A percentile compares a stretch with the other conserved stretches of the same genome.
These are phyloP conservation scores for Blakeslea trispora DNA, from an alignment of 371 early-diverging fungal species.

Conservation along the genomic window DNA sequence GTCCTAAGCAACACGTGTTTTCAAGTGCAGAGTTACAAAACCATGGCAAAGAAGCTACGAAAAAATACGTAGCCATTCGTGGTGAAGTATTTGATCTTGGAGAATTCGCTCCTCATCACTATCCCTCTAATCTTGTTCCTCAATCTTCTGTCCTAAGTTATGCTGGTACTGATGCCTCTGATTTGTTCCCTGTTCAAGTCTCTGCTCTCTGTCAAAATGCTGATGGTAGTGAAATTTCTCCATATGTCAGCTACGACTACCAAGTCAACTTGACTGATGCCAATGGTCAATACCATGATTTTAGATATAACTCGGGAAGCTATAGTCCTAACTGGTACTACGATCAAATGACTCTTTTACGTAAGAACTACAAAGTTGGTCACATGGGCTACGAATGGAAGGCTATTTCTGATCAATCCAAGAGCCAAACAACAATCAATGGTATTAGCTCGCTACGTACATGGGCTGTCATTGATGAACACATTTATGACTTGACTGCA, in stretches of 20 bases:
- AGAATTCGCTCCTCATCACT: conserved; percentile 62
- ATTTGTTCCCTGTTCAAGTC: conserved; percentile 77
- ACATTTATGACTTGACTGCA: conserved; percentile 63
- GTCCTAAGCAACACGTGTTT: conserved; percentile 80
- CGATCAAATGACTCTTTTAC: conserved; percentile 42
- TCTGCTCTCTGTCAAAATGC: conserved; percentile 50
- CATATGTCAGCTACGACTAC: conserved; percentile 43
- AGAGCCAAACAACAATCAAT: conserved; percentile 23
- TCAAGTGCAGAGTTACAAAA: conserved; percentile 58
- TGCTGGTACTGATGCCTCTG: conserved; percentile 66
- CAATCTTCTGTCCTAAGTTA: conserved; percentile 58
- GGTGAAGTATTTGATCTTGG: conserved; percentile 77
- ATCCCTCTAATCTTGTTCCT: conserved; percentile 51
- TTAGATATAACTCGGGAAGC: conserved; percentile 36
- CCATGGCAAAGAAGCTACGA: conserved; percentile 40
- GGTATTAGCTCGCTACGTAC: conserved; percentile 38
- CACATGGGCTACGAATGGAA: conserved; percentile 42
- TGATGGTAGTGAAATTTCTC: conserved; percentile 16
- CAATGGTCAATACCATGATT: conserved; percentile 50
- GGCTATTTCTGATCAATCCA: conserved; percentile 38
- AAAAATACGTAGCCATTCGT: conserved; percentile 62
- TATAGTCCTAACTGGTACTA: conserved; percentile 54
- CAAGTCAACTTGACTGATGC: conserved; percentile 41
- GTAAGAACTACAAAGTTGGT: conserved; percentile 45
- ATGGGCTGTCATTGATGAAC: conserved; percentile 61